A percentile compares a stretch with the other conserved stretches of the same genome.
phyloP scores from a whole-genome alignment of 805 yeast species.

The Naumovozyma castellii region DNA sequence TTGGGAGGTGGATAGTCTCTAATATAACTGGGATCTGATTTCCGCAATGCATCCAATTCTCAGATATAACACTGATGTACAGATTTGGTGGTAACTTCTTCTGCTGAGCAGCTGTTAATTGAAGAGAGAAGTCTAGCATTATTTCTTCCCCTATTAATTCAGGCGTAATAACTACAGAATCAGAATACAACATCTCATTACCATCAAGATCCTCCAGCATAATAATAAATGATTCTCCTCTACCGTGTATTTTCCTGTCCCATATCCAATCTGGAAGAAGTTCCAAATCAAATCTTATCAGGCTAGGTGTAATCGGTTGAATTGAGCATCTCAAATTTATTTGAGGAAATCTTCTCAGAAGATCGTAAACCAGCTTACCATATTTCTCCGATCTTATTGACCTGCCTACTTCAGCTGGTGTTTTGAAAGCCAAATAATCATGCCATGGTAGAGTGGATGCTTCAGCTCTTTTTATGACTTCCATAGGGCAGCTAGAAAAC shows the following conservation, averaged over 20 bases:
- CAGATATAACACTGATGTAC: slow-evolving; percentile 64
- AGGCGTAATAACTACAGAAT: slow-evolving; percentile 42
- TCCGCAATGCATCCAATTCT: slow-evolving; percentile 77
- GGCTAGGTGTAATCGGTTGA: slow-evolving; percentile 69
- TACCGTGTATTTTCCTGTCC: slow-evolving; percentile 58
- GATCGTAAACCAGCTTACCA: slow-evolving; percentile 50
- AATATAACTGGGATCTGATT: slow-evolving; percentile 47
- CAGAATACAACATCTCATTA: slow-evolving; percentile 54
- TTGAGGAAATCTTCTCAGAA: slow-evolving; percentile 66
- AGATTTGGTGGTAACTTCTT: slow-evolving; percentile 53
- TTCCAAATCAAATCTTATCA: slow-evolving; percentile 58
- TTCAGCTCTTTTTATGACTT: slow-evolving; percentile 66
- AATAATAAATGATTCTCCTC: slow-evolving; percentile 54
- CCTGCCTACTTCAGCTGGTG: slow-evolving; percentile 71
- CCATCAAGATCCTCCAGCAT: slow-evolving; percentile 81
- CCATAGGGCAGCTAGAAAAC: slow-evolving; percentile 59
- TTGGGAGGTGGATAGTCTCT: slow-evolving; percentile 18
- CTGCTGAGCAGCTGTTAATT: slow-evolving; percentile 20
- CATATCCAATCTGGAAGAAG: slow-evolving; percentile 69
- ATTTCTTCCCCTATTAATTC: slow-evolving; percentile 46
- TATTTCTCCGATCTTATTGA: slow-evolving; percentile 63
- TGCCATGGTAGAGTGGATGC: slow-evolving; percentile 73
- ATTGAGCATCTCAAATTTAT: slow-evolving; percentile 47
- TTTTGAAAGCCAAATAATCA: slow-evolving; percentile 55
- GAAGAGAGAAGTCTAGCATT: slow-evolving; percentile 53